Conservation (phyloP, 192 early-diverging fungal genomes). For the Podila horticola region DNA sequence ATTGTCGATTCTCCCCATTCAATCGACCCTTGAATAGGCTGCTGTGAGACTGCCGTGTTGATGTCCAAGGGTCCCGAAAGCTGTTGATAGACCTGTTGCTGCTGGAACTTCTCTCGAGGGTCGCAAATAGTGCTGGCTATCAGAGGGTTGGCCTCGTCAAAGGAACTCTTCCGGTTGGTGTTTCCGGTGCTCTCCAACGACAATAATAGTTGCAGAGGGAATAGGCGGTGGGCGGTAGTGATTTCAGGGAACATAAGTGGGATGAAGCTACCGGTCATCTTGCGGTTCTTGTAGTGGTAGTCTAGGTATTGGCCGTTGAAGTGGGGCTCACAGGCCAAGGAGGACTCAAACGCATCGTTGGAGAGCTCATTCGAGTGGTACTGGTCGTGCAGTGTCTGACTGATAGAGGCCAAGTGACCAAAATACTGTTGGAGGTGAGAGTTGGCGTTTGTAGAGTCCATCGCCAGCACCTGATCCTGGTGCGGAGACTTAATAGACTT, state of each 20-base stretch:
- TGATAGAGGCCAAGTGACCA: constrained; percentile 45
- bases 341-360: constrained; percentile 51
- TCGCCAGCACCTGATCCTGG: constrained; percentile 4
- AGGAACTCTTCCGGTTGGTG: constrained; percentile 36
- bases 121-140: not conserved
- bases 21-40: not conserved
- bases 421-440: constrained; percentile 51
- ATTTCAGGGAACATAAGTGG: constrained; percentile 50
- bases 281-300: constrained; percentile 49
- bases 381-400: constrained; percentile 32
- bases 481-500: not conserved
- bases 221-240: constrained; percentile 33
- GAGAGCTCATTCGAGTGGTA: constrained; percentile 42
- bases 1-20: constrained; percentile 12
- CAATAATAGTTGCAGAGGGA: constrained; percentile 25
- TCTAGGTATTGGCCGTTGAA: constrained; percentile 55
- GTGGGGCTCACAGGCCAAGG: constrained; percentile 49
- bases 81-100: constrained; percentile 1
- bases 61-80: not conserved
- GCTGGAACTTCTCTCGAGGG: not conserved
- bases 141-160: constrained; percentile 21
- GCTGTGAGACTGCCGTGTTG: not conserved
- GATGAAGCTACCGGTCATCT: constrained; percentile 46
- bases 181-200: constrained; percentile 30
- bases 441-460: constrained; percentile 9